Conservation (phyloP, 345 rosid genomes). For the Dovyalis caffra region DNA sequence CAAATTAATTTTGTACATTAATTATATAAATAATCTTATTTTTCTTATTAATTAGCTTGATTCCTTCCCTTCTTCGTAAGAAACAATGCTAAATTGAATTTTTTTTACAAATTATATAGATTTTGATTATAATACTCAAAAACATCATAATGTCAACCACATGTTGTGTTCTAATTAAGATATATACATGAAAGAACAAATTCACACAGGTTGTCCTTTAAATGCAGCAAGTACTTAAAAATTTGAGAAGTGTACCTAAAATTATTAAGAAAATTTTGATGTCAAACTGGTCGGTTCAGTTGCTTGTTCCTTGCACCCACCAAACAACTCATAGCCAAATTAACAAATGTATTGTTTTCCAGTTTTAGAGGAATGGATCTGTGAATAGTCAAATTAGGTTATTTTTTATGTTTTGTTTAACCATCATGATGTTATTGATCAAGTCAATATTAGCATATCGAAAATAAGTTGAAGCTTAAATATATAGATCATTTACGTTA, state of each 20-base stretch:
- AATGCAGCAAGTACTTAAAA: neutral
- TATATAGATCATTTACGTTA: too few relatives aligned
- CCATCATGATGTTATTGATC: too few relatives aligned
- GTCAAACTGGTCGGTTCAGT: neutral
- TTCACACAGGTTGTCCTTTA: neutral
- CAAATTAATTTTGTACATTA: too few relatives aligned
- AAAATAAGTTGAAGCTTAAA: too few relatives aligned
- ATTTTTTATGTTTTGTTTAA: too few relatives aligned
- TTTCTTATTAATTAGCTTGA: neutral
- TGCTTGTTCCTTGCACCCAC: neutral
- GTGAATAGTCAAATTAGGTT: too few relatives aligned
- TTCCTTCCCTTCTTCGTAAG: neutral
- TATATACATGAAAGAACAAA: neutral
- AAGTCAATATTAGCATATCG: too few relatives aligned
- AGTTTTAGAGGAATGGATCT: too few relatives aligned
- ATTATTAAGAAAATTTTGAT: neutral
- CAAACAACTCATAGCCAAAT: neutral
- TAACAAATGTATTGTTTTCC: too few relatives aligned
- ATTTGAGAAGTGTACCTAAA: neutral
- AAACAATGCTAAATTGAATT: slow-evolving; percentile 3
- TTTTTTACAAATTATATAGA: too few relatives aligned
- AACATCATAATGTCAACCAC: neutral
- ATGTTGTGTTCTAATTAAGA: neutral
- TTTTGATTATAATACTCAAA: neutral
- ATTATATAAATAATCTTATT: neutral